These are phyloP conservation scores for Rosellinia necatrix DNA, from an alignment of 2,329 filamentous ascomycete genomes.

Conservation along the genomic window DNA sequence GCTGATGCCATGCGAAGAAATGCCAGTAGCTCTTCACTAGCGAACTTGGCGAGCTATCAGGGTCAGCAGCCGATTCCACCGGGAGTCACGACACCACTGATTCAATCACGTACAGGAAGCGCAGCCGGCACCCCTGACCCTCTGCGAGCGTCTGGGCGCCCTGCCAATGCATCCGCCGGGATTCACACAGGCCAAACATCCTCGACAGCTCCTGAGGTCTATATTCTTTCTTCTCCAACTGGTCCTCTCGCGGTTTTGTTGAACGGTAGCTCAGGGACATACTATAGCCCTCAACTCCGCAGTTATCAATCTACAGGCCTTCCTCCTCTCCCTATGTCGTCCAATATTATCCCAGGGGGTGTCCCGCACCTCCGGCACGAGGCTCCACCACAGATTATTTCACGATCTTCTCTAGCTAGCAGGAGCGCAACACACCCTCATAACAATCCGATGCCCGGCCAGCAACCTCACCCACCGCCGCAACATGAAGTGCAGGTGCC, in stretches of 20 bases:
- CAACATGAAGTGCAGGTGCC: conserved; percentile 37
- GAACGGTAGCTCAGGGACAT: conserved; percentile 55
- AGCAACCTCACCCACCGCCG: conserved; percentile 36
- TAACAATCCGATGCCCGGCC: conserved; percentile 35
- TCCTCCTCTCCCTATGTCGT: conserved; percentile 22
- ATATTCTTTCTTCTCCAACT: conserved; percentile 63
- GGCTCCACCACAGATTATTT: conserved; percentile 26
- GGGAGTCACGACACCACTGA: conserved; percentile 50
- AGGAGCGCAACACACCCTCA: conserved; percentile 27
- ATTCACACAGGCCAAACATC: conserved; percentile 28
- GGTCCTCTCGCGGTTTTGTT: conserved; percentile 64
- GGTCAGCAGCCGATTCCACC: conserved; percentile 45
- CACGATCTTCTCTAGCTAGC: conserved; percentile 16
- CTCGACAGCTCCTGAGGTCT: conserved; percentile 54
- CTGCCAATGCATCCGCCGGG: conserved; percentile 35
- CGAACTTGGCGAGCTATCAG: conserved; percentile 41
- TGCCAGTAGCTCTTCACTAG: conserved; percentile 51
- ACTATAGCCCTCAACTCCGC: conserved; percentile 51
- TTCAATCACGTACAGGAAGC: conserved; percentile 49
- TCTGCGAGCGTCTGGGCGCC: conserved; percentile 41
- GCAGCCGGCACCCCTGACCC: conserved; percentile 55
- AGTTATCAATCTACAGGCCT: conserved; percentile 21
- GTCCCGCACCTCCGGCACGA: conserved; percentile 22
- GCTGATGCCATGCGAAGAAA: conserved; percentile 57
- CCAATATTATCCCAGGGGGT: conserved; percentile 11